Percentiles rank a stretch among this genome's conserved stretches.
These are phyloP conservation scores for Neurospora tetraspora DNA, from an alignment of 495 filamentous ascomycete genomes.

Conservation along the genomic window DNA sequence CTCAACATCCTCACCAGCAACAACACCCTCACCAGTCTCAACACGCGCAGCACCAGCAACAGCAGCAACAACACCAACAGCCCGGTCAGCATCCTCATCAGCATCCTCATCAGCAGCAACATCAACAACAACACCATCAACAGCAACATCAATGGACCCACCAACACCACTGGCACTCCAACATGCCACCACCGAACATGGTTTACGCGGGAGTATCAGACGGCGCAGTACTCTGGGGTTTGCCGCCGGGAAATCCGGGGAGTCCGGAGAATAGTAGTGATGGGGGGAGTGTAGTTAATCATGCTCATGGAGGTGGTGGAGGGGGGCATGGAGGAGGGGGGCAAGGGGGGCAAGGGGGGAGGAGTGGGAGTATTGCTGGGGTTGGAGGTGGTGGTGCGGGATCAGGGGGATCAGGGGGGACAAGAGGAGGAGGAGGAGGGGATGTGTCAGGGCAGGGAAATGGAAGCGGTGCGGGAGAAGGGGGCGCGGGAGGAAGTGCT, in stretches of 20 bases:
- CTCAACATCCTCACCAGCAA: neutral
- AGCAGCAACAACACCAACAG: neutral
- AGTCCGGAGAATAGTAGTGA: slow-evolving; percentile 30
- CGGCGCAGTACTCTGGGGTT: slow-evolving; percentile 34
- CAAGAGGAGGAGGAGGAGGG: neutral
- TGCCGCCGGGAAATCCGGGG: slow-evolving; percentile 19
- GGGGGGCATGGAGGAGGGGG: neutral
- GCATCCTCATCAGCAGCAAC: slow-evolving; percentile 2
- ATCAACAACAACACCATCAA: slow-evolving; percentile 9
- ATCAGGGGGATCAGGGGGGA: neutral
- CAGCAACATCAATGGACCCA: neutral
- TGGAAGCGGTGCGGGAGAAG: too few species aligned
- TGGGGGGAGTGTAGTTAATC: slow-evolving; percentile 14
- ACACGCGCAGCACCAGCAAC: slow-evolving; percentile 4
- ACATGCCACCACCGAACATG: slow-evolving; percentile 21
- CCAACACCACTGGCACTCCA: neutral
- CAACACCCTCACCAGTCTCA: neutral
- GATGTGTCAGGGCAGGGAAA: neutral
- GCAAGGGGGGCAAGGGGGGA: neutral
- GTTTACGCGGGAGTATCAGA: slow-evolving; percentile 37
- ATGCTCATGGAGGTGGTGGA: neutral
- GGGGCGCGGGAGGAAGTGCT: neutral
- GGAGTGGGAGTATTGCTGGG: slow-evolving; percentile 3
- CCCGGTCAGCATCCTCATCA: neutral
- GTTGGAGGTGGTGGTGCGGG: neutral